These are phyloP conservation scores for Microbotryomycetes sp. DNA, from an alignment of 1,284 basidiomycete species.

Conservation along the genomic window DNA sequence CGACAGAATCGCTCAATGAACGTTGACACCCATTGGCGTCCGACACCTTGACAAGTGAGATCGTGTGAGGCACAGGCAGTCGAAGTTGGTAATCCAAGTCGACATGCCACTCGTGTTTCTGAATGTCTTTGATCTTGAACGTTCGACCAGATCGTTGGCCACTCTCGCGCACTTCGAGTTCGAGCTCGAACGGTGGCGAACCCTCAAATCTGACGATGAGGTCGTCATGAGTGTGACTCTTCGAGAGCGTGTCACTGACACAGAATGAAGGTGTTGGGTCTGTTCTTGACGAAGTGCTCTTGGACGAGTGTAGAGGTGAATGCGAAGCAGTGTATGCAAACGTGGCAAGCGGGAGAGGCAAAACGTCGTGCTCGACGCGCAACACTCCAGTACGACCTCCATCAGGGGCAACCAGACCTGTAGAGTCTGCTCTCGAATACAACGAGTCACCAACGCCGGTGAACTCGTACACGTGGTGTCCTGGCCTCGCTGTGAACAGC, in stretches of 20 bases:
- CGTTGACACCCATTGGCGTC: constrained; percentile 71
- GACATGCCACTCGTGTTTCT: constrained; percentile 65
- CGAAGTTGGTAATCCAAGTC: constrained; percentile 67
- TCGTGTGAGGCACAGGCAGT: constrained; percentile 70
- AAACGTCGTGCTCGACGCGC: constrained; percentile 74
- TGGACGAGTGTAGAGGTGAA: too few species aligned
- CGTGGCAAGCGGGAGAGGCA: constrained; percentile 64
- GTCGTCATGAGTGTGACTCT: constrained; percentile 45
- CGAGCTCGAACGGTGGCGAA: constrained; percentile 77
- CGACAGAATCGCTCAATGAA: constrained; percentile 43
- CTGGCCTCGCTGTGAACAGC: constrained; percentile 68
- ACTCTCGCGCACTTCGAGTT: constrained; percentile 66
- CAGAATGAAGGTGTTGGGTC: constrained; percentile 60
- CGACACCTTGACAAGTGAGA: constrained; percentile 65
- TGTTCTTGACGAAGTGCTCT: not conserved
- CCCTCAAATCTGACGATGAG: constrained; percentile 62
- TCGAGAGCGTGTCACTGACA: constrained; percentile 60
- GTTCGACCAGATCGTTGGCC: constrained; percentile 57
- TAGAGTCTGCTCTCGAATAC: constrained; percentile 57
- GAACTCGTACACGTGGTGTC: constrained; percentile 81
- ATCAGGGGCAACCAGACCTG: constrained; percentile 45
- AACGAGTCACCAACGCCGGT: constrained; percentile 77
- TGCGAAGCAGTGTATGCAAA: constrained; percentile 63
- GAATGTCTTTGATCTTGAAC: constrained; percentile 52
- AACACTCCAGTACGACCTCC: constrained; percentile 34